A percentile compares a stretch with the other conserved stretches of the same genome.
Evolutionary conservation across 345 rosid species (phyloP).

Genomic region (Euphorbia tirucalli): DNA sequence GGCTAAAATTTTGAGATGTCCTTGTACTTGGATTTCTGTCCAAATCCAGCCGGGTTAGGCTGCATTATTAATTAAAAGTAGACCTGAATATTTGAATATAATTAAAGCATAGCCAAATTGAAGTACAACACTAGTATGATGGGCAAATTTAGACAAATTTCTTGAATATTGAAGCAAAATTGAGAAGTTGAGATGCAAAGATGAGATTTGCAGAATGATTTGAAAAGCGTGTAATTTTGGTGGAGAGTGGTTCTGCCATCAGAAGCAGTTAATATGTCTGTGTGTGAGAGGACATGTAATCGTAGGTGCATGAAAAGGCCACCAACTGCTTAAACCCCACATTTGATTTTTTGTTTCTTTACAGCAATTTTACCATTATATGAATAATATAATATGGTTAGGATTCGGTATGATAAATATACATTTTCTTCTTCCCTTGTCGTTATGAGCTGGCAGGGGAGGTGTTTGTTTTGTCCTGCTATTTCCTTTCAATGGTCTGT

Average conservation of each 20-base stretch:
- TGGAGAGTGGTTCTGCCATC: slow-evolving; percentile 34
- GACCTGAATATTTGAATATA: no score
- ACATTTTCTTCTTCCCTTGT: slow-evolving; percentile 17
- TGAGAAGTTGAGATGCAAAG: no score
- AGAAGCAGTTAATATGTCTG: slow-evolving; percentile 14
- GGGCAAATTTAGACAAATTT: no score
- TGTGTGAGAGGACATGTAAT: background rate
- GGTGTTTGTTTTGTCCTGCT: slow-evolving; percentile 22
- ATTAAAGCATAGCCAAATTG: no score
- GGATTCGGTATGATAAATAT: background rate
- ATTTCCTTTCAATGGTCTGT: background rate
- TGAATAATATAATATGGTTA: background rate
- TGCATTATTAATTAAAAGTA: no score
- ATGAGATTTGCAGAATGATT: no score
- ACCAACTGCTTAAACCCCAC: slow-evolving; percentile 38
- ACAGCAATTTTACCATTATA: background rate
- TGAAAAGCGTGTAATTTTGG: slow-evolving; percentile 18
- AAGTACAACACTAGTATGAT: no score
- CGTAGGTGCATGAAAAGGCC: background rate
- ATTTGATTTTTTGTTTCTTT: slow-evolving; percentile 6
- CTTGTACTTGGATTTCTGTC: no score
- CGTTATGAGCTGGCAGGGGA: slow-evolving; percentile 43
- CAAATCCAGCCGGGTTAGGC: no score
- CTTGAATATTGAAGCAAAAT: no score
- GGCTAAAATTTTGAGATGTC: no score